Conservation (phyloP, 2,329 filamentous ascomycete genomes). For the Alternaria tenuissima region DNA sequence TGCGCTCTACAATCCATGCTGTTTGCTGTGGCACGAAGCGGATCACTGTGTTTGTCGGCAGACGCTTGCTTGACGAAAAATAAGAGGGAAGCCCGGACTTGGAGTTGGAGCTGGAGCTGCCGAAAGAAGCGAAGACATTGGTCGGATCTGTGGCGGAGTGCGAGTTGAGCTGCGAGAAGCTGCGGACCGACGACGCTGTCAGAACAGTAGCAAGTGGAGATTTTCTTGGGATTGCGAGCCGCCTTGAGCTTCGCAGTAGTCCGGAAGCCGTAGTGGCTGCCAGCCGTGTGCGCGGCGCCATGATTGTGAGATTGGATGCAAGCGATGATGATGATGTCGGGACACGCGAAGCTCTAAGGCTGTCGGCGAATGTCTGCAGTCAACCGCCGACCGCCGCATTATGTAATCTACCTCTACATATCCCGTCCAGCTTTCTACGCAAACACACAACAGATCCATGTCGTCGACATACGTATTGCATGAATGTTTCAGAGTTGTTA, state of each 20-base stretch:
- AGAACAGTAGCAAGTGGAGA: constrained; percentile 32
- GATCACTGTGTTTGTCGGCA: constrained; percentile 93
- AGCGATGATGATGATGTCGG: constrained; percentile 27
- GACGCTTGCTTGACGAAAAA: constrained; percentile 70
- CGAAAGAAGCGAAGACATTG: constrained; percentile 42
- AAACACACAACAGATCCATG: neutral
- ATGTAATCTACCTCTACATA: constrained; percentile 24
- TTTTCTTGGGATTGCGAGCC: constrained; percentile 25
- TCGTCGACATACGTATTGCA: too few species aligned
- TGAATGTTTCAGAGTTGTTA: too few species aligned
- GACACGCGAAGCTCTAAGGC: constrained; percentile 27
- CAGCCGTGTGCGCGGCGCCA: constrained; percentile 48
- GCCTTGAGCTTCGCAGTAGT: constrained; percentile 34
- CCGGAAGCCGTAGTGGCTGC: constrained; percentile 41
- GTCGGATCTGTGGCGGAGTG: constrained; percentile 36
- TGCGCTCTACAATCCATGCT: constrained; percentile 99
- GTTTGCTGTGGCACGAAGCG: constrained; percentile 99
- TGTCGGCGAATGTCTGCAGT: constrained; percentile 22
- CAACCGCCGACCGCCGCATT: constrained; percentile 26
- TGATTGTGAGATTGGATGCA: constrained; percentile 38
- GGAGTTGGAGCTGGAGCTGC: constrained; percentile 25
- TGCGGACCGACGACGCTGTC: constrained; percentile 29
- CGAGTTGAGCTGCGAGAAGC: constrained; percentile 44
- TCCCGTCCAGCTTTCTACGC: neutral
- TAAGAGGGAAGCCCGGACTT: constrained; percentile 70